phyloP scores from a whole-genome alignment of 345 rosid species.

The Brassica incana region DNA sequence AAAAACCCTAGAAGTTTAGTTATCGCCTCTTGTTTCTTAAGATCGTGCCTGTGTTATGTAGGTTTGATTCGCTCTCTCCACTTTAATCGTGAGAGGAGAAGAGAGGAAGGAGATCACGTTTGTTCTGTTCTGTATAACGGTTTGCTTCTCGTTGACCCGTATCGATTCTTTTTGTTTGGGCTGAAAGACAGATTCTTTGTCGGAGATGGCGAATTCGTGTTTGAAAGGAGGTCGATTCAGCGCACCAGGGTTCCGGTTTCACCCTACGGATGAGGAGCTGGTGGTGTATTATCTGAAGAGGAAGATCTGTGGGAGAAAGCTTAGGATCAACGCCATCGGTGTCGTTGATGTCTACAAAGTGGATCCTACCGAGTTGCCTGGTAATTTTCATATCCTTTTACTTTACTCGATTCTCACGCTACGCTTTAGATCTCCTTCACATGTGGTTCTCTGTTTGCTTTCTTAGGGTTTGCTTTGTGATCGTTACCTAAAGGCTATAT shows the following conservation, averaged over 20 bases:
- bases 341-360: conserved; percentile 90
- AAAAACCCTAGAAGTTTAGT: conserved; percentile 14
- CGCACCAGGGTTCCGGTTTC: conserved; percentile 95
- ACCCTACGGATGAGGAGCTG: conserved; percentile 94
- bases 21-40: neutral
- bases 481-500: neutral
- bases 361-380: conserved; percentile 90
- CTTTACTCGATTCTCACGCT: neutral
- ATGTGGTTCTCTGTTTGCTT: neutral
- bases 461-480: neutral
- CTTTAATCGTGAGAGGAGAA: conserved; percentile 10
- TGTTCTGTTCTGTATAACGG: neutral
- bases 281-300: conserved; percentile 75
- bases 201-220: conserved; percentile 30
- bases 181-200: neutral
- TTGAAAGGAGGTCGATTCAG: conserved; percentile 46
- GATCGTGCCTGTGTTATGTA: conserved; percentile 9
- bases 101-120: neutral
- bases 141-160: conserved; percentile 14
- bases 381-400: conserved; percentile 34
- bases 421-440: neutral
- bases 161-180: neutral
- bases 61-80: conserved; percentile 16
- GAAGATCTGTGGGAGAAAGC: conserved; percentile 68
- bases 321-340: conserved; percentile 58